phyloP scores from a whole-genome alignment of 1,139 yeast genomes.

The Nematodospora anomalae region DNA sequence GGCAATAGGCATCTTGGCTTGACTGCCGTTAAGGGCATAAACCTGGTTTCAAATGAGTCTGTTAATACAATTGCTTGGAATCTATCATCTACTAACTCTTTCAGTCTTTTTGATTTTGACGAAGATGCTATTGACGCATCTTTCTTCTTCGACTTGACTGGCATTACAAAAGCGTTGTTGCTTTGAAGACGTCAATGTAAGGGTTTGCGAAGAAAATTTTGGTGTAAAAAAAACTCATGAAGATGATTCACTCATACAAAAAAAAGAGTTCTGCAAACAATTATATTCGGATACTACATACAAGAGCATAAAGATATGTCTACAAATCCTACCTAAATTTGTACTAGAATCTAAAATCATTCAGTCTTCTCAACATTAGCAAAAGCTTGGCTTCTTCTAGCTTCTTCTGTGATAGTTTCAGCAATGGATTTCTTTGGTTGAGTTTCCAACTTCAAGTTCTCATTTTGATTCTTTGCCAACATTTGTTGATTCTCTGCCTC shows the following conservation, averaged over 20 bases:
- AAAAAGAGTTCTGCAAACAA: not conserved
- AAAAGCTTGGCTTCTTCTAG: not conserved
- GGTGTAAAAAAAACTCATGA: not conserved
- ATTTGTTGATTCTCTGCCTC: constrained; percentile 15
- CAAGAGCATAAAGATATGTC: too few relatives aligned
- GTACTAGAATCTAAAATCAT: too few relatives aligned
- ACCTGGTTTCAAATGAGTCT: constrained; percentile 88
- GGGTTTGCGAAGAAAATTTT: not conserved
- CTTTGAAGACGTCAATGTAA: not conserved
- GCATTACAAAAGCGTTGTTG: constrained; percentile 8
- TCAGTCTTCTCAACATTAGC: too few relatives aligned
- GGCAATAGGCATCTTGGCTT: constrained; percentile 90
- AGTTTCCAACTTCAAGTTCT: not conserved
- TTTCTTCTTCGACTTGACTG: constrained; percentile 35
- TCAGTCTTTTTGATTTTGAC: constrained; percentile 43
- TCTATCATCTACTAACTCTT: constrained; percentile 65
- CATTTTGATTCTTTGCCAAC: not conserved
- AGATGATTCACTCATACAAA: too few relatives aligned
- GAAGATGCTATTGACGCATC: constrained; percentile 44
- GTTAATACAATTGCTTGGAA: constrained; percentile 92
- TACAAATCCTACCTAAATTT: too few relatives aligned
- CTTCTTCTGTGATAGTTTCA: constrained; percentile 1
- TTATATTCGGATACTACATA: not conserved
- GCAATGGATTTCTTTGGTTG: not conserved
- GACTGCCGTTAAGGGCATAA: constrained; percentile 85